Evolutionary conservation across 2,329 filamentous ascomycete species (phyloP).

Genomic region (Diaporthe citriasiana): DNA sequence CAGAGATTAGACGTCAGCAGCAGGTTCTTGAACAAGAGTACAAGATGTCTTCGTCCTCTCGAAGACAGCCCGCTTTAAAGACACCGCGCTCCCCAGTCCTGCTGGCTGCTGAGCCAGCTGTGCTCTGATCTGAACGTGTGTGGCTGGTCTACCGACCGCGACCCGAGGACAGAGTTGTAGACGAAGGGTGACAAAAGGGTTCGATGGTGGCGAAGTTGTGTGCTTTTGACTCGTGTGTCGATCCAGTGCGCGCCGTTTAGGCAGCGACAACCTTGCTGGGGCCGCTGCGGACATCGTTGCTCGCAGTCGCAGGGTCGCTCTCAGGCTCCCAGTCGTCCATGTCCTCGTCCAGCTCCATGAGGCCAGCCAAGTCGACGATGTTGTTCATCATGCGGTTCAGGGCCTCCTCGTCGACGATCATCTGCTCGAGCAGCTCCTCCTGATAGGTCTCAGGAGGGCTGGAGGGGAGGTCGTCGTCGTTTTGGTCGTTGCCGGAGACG

Average conservation of each 20-base stretch:
- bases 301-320: not conserved
- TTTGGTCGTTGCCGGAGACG: slow-evolving; percentile 40
- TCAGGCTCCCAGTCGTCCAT: slow-evolving; percentile 43
- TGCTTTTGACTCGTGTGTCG: not conserved
- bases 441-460: slow-evolving; percentile 39
- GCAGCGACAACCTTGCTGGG: slow-evolving; percentile 16
- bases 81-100: slow-evolving; percentile 10
- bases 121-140: slow-evolving; percentile 38
- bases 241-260: not conserved
- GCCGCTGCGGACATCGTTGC: not conserved
- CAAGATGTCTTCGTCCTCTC: slow-evolving; percentile 40
- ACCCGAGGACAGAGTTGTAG: not conserved
- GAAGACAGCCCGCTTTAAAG: slow-evolving; percentile 40
- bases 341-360: slow-evolving; percentile 41
- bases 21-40: slow-evolving; percentile 47
- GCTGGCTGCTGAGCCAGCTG: slow-evolving; percentile 32
- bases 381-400: slow-evolving; percentile 46
- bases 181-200: not conserved
- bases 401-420: slow-evolving; percentile 46
- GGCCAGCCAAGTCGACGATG: slow-evolving; percentile 36
- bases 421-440: slow-evolving; percentile 35
- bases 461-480: slow-evolving; percentile 36
- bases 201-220: not conserved
- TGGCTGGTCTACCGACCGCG: not conserved
- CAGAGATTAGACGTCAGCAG: slow-evolving; percentile 59